Base-by-base conservation (phyloP, 345 rosid species). In the Camelina neglecta region DNA sequence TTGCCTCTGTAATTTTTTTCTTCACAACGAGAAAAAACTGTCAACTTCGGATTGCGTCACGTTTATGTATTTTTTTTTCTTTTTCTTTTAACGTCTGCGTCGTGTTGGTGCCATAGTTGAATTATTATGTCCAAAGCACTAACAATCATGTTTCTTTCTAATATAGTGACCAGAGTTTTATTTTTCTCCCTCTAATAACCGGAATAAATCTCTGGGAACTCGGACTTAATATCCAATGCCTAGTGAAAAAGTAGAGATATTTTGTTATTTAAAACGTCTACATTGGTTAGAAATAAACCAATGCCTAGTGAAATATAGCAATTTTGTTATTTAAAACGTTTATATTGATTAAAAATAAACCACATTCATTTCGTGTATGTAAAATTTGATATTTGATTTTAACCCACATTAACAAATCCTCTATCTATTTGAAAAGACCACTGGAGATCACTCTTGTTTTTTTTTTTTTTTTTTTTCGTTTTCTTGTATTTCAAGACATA, bases 41-140 rank as follows among this genome's bases (percentile, higher is more conserved):
- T 56, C 64, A 41, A 69, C 41, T 44, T 69, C 65, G 15, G 65
- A 29, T 42, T 69, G 73, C 73, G 73, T 68, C 72, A 68, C 72
- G 16, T 20, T 38, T 3, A 15, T 20, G 65, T 60, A 48, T 60
- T 31, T 18, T 38, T 35, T 60, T 60, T 7, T 18, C 18, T 18
- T 18, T 38, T 38, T 20, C 48, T 21, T 60, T 38, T 60, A 60
- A 41, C 65, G 65, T 39, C 33, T 61, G 18, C 11, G 31, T 39
- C 48, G 13, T 31, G 16, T 60, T 60, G 65, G 65, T 58, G 54
- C 68, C 15, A 15, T 45, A 26, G 38, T 64, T 64, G 21, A 26
- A 63, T 44, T 44, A 45, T 63, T 44, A 62, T 44, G 24, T 26
- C 39, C 38, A 63, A 26, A 63, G 35, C 36, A 26, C 24, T 42